Conservation (phyloP, 495 filamentous ascomycete genomes). For the Filosporella fistucella region DNA sequence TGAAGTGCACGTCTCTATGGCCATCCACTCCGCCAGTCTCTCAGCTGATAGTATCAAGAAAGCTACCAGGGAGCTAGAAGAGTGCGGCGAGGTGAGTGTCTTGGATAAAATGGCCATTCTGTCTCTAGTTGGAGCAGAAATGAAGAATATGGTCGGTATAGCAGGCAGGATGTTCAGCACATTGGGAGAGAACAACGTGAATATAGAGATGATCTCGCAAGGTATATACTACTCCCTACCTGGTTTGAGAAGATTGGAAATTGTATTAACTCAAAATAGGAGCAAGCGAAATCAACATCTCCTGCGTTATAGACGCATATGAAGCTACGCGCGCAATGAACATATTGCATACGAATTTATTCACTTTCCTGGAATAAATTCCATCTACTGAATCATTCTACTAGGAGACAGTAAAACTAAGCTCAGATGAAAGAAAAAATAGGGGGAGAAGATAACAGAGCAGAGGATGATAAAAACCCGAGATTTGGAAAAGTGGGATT, state of each 20-base stretch:
- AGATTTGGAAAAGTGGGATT: no score
- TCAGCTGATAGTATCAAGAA: slow-evolving; percentile 59
- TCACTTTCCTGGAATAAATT: slow-evolving; percentile 53
- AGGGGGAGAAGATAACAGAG: no score
- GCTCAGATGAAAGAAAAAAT: no score
- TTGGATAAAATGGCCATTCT: slow-evolving; percentile 87
- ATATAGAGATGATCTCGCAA: slow-evolving; percentile 98
- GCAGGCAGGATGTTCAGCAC: slow-evolving; percentile 87
- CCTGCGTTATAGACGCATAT: slow-evolving; percentile 88
- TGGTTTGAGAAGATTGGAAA: neutral
- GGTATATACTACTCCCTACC: slow-evolving; percentile 45
- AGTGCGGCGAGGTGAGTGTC: slow-evolving; percentile 81
- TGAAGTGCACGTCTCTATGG: slow-evolving; percentile 95
- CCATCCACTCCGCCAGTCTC: slow-evolving; percentile 73
- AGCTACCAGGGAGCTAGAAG: slow-evolving; percentile 63
- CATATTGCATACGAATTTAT: slow-evolving; percentile 89
- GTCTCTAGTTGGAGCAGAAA: slow-evolving; percentile 83
- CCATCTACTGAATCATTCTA: no score
- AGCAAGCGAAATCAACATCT: slow-evolving; percentile 97
- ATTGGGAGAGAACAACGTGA: slow-evolving; percentile 80
- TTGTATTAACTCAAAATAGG: slow-evolving; percentile 44
- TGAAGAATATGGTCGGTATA: slow-evolving; percentile 93
- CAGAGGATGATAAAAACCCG: no score
- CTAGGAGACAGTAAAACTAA: no score
- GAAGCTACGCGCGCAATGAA: slow-evolving; percentile 90